Conservation (phyloP, 148 eudicot genomes). For the Persicaria maculosa region DNA sequence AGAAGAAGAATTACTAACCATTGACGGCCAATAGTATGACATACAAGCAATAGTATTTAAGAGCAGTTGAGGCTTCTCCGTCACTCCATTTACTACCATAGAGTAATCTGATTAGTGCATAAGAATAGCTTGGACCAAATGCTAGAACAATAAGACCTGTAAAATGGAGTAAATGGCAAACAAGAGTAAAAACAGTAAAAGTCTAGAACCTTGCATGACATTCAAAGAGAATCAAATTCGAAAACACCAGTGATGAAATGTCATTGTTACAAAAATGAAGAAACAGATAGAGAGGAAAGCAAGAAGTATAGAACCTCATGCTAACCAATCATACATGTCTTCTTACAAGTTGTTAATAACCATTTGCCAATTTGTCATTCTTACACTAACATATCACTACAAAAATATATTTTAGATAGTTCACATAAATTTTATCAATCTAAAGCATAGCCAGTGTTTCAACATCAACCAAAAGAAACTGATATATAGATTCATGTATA, state of each 20-base stretch:
- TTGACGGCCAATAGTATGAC: constrained; percentile 82
- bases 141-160: constrained; percentile 77
- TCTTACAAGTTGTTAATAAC: neutral
- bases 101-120: constrained; percentile 78
- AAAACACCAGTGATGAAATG: neutral
- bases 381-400: neutral
- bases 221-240: neutral
- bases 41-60: constrained; percentile 72
- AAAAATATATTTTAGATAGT: neutral
- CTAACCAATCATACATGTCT: neutral
- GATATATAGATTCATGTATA: neutral
- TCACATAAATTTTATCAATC: neutral
- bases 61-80: constrained; percentile 95
- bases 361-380: neutral
- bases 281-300: neutral
- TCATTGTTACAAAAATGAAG: neutral
- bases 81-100: constrained; percentile 97
- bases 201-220: neutral
- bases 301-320: neutral
- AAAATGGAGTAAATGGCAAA: neutral
- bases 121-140: constrained; percentile 96
- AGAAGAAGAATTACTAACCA: constrained; percentile 35
- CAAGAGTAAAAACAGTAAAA: neutral
- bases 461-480: neutral
- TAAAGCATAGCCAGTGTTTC: neutral